These are phyloP conservation scores for Xylaria sp. DNA, from an alignment of 2,329 filamentous ascomycete genomes.

Conservation along the genomic window DNA sequence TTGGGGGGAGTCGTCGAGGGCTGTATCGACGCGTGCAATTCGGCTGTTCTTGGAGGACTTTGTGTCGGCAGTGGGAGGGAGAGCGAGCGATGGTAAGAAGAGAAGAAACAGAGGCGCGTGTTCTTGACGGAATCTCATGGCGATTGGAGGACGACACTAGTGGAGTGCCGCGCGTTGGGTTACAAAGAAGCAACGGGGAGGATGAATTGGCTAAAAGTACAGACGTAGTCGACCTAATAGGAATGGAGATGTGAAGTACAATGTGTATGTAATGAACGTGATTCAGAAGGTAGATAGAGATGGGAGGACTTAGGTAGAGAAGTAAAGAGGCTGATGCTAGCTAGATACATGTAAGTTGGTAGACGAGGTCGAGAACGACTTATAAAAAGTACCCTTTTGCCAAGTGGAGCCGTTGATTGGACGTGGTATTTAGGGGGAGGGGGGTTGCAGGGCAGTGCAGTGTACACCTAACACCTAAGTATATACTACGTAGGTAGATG, in stretches of 20 bases:
- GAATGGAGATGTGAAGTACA: constrained; percentile 13
- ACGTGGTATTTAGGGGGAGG: constrained; percentile 22
- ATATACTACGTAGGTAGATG: not conserved
- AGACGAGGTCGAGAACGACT: not conserved
- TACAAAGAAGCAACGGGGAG: constrained; percentile 3
- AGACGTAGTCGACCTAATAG: not conserved
- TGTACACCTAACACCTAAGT: not conserved
- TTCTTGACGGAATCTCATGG: constrained; percentile 46
- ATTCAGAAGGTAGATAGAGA: not conserved
- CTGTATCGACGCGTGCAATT: constrained; percentile 25
- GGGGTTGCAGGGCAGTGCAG: not conserved
- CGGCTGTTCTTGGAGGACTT: constrained; percentile 36
- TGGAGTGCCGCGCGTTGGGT: constrained; percentile 2
- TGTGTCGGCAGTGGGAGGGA: constrained; percentile 40
- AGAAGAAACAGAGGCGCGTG: constrained; percentile 45
- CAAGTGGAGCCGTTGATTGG: constrained; percentile 28
- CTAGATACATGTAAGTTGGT: not conserved
- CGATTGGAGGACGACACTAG: constrained; percentile 26
- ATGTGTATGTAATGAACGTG: constrained; percentile 26
- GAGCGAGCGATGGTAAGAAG: constrained; percentile 44
- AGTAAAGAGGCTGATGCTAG: constrained; percentile 20
- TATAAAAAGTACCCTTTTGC: constrained; percentile 22
- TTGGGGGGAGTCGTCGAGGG: constrained; percentile 33
- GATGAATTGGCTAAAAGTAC: constrained; percentile 23
- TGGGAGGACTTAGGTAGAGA: not conserved